phyloP scores from a whole-genome alignment of 352 stramenopile species.

The Salisapilia sapeloensis region DNA sequence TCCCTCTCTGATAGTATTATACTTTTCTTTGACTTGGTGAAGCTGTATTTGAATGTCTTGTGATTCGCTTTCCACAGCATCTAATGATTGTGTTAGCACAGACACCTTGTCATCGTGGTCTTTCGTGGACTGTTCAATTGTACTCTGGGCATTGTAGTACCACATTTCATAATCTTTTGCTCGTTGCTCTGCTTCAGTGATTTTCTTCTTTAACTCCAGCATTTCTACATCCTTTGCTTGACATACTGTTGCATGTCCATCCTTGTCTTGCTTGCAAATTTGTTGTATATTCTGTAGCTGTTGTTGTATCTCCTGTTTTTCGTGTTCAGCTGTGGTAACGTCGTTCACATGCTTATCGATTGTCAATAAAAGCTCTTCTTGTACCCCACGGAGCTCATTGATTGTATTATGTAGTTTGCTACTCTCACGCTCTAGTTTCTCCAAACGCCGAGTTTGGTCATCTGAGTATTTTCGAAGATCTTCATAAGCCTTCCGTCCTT shows the following conservation, averaged over 20 bases:
- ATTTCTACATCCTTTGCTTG: slow-evolving; percentile 3
- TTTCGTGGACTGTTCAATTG: slow-evolving; percentile 6
- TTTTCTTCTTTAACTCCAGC: slow-evolving; percentile 1
- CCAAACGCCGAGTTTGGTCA: slow-evolving; percentile 3
- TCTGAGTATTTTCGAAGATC: slow-evolving; percentile 6
- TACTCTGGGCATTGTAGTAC: slow-evolving; percentile 3
- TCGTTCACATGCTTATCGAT: slow-evolving; percentile 22
- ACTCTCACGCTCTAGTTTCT: slow-evolving; percentile 6
- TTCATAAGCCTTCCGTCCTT: slow-evolving; percentile 6
- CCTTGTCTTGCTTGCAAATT: slow-evolving; percentile 1
- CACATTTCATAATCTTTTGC: slow-evolving; percentile 4
- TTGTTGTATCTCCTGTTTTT: slow-evolving; percentile 6
- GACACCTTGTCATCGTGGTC: slow-evolving; percentile 2
- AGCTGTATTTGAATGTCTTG: slow-evolving; percentile 7
- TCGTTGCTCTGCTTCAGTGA: slow-evolving; percentile 4
- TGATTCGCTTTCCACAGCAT: too few species aligned
- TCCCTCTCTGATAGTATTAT: too few species aligned
- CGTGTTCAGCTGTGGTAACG: neutral
- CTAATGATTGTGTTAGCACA: too few species aligned
- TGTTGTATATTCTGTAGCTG: slow-evolving; percentile 6
- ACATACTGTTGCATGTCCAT: slow-evolving; percentile 5
- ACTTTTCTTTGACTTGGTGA: slow-evolving; percentile 4
- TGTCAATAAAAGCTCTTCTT: slow-evolving; percentile 44
- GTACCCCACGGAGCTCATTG: slow-evolving; percentile 39
- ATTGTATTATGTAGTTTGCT: slow-evolving; percentile 14